phyloP scores from a whole-genome alignment of 2,329 filamentous ascomycete species.

The Thyridium curvatum region DNA sequence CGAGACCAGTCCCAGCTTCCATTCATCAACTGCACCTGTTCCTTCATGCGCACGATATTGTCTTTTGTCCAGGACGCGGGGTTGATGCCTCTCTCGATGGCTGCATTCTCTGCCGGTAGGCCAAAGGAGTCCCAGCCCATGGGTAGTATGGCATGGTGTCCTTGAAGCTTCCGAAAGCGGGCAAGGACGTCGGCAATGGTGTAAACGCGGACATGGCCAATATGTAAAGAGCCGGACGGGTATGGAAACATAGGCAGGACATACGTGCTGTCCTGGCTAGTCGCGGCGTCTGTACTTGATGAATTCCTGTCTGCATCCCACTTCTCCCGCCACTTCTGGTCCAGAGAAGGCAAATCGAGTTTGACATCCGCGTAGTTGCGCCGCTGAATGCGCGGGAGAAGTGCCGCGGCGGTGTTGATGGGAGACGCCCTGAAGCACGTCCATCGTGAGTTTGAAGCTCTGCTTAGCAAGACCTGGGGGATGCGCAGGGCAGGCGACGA shows the following conservation, averaged over 20 bases:
- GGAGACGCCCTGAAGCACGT: too few relatives aligned
- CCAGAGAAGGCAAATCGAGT: constrained; percentile 40
- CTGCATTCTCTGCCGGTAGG: constrained; percentile 84
- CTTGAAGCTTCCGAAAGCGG: constrained; percentile 68
- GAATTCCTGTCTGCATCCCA: constrained; percentile 27
- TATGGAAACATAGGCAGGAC: constrained; percentile 92
- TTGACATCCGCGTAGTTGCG: constrained; percentile 26
- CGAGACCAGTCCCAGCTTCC: constrained; percentile 77
- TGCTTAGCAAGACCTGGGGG: not conserved
- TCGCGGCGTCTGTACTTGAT: constrained; percentile 1
- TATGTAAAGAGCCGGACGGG: constrained; percentile 78
- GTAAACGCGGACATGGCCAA: constrained; percentile 84
- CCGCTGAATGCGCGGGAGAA: constrained; percentile 1
- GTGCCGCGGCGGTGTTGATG: too few relatives aligned
- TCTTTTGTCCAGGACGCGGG: constrained; percentile 72
- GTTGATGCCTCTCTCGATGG: constrained; percentile 73
- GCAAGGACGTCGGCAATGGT: constrained; percentile 83
- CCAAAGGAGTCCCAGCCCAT: constrained; percentile 96
- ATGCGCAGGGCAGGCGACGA: constrained; percentile 12
- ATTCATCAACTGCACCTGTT: constrained; percentile 73
- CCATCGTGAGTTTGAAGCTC: too few relatives aligned
- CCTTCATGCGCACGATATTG: constrained; percentile 83
- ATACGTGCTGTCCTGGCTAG: constrained; percentile 44
- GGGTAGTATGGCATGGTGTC: constrained; percentile 71
- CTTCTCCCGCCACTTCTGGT: constrained; percentile 44